phyloP scores from a whole-genome alignment of 2,329 filamentous ascomycete genomes.

The Xylaria arbuscula region DNA sequence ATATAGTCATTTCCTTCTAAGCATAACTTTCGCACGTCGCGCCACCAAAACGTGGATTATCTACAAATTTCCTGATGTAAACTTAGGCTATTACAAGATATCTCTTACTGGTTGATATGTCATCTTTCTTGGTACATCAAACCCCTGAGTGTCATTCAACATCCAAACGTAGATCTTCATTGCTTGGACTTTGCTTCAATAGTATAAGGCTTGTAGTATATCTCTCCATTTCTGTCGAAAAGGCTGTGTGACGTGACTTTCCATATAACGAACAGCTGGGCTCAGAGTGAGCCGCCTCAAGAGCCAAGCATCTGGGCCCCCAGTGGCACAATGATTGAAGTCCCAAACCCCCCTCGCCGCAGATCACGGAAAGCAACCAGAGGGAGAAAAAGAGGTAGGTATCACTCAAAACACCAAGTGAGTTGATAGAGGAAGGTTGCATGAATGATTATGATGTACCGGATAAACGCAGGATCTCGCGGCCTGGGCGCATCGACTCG shows the following conservation, averaged over 20 bases:
- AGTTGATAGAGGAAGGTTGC: not conserved
- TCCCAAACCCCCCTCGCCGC: slow-evolving; percentile 25
- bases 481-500: slow-evolving; percentile 20
- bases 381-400: slow-evolving; percentile 4
- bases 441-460: slow-evolving; percentile 27
- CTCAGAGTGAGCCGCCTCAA: not conserved
- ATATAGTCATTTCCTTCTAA: not conserved
- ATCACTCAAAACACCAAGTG: slow-evolving; percentile 8
- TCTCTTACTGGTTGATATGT: not conserved
- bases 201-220: not conserved
- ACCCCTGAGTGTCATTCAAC: not conserved
- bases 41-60: not conserved
- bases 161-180: not conserved
- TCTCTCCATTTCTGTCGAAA: not conserved
- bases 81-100: not conserved
- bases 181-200: not conserved
- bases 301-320: slow-evolving; percentile 16
- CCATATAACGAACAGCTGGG: not conserved
- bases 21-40: not conserved
- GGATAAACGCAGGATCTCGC: slow-evolving; percentile 32
- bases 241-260: not conserved
- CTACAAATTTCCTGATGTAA: not conserved
- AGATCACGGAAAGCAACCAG: slow-evolving; percentile 29
- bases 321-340: slow-evolving; percentile 22
- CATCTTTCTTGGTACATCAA: not conserved